Evolutionary conservation across 305 asterid genomes (phyloP), one percentile per base, ranked within the genome.

Genomic region (Fraxinus sp.): DNA sequence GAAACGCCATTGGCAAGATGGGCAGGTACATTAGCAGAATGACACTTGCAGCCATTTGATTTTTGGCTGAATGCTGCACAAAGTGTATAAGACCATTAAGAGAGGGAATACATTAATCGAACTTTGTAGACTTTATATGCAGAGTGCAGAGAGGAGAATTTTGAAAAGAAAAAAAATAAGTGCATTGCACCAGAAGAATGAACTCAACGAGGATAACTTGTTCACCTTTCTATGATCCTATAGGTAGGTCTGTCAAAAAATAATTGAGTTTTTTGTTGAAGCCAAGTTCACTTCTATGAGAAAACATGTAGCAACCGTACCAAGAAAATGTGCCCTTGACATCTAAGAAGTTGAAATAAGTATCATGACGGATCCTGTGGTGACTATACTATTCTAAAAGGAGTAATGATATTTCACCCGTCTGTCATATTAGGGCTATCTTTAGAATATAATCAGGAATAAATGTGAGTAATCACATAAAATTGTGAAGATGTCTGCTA

Each of bases 1-100:
- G 83, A 72, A 24, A 64, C 76, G 52, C 89, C 92, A 82, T 83
- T 87, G 72, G 82, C 57, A 16, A 70, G 81, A 85, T 30, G 64
- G 71, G 66, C 33, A 37, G 72, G 76, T 30, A 82, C 85, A 57
- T 86, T 86, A 74, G 44, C 68, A 28, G 74, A 79, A 66, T 5
- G 37, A 4, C 64, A 49, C 28, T 80, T 83, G 16, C 87, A 55
- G 46, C 84, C 81, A 28, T 81, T 81, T 28, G 89, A 83, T 73
- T 84, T 46, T 76, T 71, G 32, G 32, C 77, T 2, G 86, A 14
- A 30, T 52, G 22, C 80, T 83, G 82, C 49, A 74, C 79, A 78
- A 64, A 52, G 36, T n/a, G 11, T 72, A 35, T 79, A 77, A 77
- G 33, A 79, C 52, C 70, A 49, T 72, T 75, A 16, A 77, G 68